Evolutionary conservation across 192 early-diverging fungal genomes (phyloP).

Genomic region (Linnemannia hyalina): DNA sequence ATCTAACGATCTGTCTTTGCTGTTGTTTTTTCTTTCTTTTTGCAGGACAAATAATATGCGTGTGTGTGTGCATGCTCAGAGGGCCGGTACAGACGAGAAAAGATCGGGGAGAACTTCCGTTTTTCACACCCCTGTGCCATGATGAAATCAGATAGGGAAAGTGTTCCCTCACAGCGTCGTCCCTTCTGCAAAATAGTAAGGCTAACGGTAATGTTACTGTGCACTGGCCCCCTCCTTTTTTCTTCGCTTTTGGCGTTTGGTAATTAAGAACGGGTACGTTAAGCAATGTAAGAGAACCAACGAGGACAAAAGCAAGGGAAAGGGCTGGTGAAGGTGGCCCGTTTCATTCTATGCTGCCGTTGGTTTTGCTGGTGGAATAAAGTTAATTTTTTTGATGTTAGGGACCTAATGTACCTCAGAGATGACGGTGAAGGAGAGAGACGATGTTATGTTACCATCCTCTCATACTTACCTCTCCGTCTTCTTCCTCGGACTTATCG

Average conservation of each 20-base stretch:
- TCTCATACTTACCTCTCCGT: too few species aligned
- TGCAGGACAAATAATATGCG: not conserved
- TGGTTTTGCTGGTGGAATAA: not conserved
- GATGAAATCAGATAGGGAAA: not conserved
- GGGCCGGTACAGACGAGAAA: not conserved
- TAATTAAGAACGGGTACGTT: not conserved
- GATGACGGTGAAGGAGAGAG: not conserved
- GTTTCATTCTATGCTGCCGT: not conserved
- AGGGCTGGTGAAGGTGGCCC: too few species aligned
- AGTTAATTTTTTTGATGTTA: not conserved
- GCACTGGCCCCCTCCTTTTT: constrained; percentile 1
- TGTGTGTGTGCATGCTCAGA: not conserved
- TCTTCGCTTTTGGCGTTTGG: not conserved
- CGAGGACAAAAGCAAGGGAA: not conserved
- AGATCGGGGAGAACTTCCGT: not conserved
- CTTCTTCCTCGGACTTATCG: too few species aligned
- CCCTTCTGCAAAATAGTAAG: not conserved
- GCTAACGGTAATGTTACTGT: not conserved
- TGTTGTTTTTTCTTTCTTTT: not conserved
- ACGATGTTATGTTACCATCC: too few species aligned
- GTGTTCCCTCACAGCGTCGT: not conserved
- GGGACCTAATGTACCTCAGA: not conserved
- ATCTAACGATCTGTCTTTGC: not conserved
- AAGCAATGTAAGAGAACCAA: not conserved
- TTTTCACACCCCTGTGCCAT: not conserved